Conservation (phyloP, 176 grass and related monocot genomes). For the Pharus latifolius region DNA sequence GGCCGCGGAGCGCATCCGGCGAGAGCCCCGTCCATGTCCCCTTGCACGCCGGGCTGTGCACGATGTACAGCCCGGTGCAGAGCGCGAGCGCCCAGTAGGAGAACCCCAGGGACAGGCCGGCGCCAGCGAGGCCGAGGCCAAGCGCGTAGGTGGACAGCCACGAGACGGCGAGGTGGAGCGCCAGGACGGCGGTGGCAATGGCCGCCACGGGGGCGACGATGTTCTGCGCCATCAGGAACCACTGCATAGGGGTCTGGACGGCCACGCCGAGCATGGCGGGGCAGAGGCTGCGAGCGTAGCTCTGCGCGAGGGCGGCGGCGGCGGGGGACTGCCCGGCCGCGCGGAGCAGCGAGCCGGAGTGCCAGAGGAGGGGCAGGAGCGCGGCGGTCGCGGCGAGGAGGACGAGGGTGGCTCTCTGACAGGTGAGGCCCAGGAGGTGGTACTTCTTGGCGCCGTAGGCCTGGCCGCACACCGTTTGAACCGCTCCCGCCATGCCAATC, state of each 20-base stretch:
- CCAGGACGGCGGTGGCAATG: constrained; percentile 3
- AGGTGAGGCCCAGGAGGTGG: constrained; percentile 12
- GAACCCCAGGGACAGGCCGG: constrained; percentile 6
- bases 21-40: constrained; percentile 24
- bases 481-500: too few species aligned
- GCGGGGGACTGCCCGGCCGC: constrained; percentile 12
- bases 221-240: constrained; percentile 35
- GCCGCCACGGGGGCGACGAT: constrained; percentile 23
- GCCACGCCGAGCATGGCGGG: constrained; percentile 1
- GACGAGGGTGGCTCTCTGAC: constrained; percentile 19
- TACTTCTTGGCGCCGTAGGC: constrained; percentile 30
- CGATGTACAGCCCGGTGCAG: background rate
- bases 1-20: background rate
- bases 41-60: constrained; percentile 12
- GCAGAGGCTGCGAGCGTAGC: background rate
- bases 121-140: constrained; percentile 11
- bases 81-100: constrained; percentile 13
- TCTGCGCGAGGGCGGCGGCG: background rate
- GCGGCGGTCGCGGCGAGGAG: constrained; percentile 12
- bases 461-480: too few species aligned
- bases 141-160: constrained; percentile 13
- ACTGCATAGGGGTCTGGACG: constrained; percentile 25
- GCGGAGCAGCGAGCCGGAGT: constrained; percentile 18
- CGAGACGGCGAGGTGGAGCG: constrained; percentile 16
- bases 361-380: constrained; percentile 11